Evolutionary conservation across 768 basidiomycete genomes (phyloP).

Genomic region (Leucosporidium creatinivorum): DNA sequence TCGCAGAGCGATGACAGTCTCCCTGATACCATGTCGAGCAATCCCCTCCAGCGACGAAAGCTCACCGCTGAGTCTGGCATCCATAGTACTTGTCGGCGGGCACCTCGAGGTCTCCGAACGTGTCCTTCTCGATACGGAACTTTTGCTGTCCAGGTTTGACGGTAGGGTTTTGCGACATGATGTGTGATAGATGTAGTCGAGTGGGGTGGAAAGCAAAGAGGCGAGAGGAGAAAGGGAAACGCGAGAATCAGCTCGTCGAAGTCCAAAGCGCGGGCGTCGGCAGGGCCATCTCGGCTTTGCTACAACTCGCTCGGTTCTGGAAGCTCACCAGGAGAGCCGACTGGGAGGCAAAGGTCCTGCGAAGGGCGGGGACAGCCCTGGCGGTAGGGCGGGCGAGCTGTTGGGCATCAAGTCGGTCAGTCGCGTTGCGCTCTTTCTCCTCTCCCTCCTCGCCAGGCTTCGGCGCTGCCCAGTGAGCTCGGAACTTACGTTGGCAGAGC

Average conservation of each 20-base stretch:
- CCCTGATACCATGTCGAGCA: background rate
- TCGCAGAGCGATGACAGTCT: background rate
- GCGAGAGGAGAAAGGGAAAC: background rate
- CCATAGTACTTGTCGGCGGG: conserved; percentile 90
- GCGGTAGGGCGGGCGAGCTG: too few relatives aligned
- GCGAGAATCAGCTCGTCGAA: too few relatives aligned
- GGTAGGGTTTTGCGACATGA: conserved; percentile 9
- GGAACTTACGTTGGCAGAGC: conserved; percentile 20
- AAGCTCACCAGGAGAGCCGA: too few relatives aligned
- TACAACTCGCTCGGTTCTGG: too few relatives aligned
- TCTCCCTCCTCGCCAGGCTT: too few relatives aligned
- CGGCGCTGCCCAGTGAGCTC: background rate
- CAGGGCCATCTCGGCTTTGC: too few relatives aligned
- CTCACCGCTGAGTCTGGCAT: conserved; percentile 87
- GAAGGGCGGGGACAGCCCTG: too few relatives aligned
- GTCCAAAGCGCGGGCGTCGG: too few relatives aligned
- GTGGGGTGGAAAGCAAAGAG: background rate
- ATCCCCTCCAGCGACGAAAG: conserved; percentile 1
- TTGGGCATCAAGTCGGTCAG: too few relatives aligned
- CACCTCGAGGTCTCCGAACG: conserved; percentile 90
- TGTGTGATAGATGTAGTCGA: background rate
- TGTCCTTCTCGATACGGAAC: conserved; percentile 65
- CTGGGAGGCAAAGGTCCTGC: too few relatives aligned
- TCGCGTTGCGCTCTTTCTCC: too few relatives aligned
- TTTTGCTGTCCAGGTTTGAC: conserved; percentile 29